Percentiles rank a stretch among this genome's conserved stretches.
phyloP scores from a whole-genome alignment of 202 grass and related monocot species.

The Schoenoplectus tabernaemontani region DNA sequence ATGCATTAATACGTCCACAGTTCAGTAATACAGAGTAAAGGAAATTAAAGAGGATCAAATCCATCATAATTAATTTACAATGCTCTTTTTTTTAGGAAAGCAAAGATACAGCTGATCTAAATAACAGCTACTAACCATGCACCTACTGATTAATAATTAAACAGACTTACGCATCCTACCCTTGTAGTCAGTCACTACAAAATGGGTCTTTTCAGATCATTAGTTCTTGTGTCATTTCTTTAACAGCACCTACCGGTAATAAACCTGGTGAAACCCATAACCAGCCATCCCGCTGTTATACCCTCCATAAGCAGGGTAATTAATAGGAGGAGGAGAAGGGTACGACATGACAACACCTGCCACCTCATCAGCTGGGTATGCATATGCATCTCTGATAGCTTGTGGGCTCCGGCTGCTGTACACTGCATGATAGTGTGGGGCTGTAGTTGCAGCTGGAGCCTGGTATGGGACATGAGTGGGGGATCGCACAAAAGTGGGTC shows the following conservation, averaged over 20 bases:
- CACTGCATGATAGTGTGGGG: slow-evolving; percentile 32
- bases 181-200: slow-evolving; percentile 90
- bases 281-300: slow-evolving; percentile 45
- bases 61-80: slow-evolving; percentile 79
- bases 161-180: slow-evolving; percentile 52
- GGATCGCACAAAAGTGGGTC: slow-evolving; percentile 41
- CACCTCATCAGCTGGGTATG: slow-evolving; percentile 54
- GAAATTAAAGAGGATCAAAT: slow-evolving; percentile 15
- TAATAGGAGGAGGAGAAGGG: slow-evolving; percentile 51
- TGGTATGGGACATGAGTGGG: slow-evolving; percentile 43
- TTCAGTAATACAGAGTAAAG: slow-evolving; percentile 43
- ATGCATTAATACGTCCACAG: slow-evolving; percentile 36
- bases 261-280: slow-evolving; percentile 75
- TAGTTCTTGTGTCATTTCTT: slow-evolving; percentile 63
- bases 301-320: slow-evolving; percentile 46
- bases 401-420: slow-evolving; percentile 64
- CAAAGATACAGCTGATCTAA: slow-evolving; percentile 46
- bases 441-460: neutral
- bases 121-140: slow-evolving; percentile 30
- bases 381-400: slow-evolving; percentile 55
- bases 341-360: slow-evolving; percentile 48
- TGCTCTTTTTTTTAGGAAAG: slow-evolving; percentile 32
- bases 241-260: slow-evolving; percentile 63
- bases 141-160: slow-evolving; percentile 41
- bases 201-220: slow-evolving; percentile 57